A percentile compares a stretch with the other conserved stretches of the same genome.
Conservation (phyloP, 768 basidiomycete species). For the Cystofilobasidium macerans region DNA sequence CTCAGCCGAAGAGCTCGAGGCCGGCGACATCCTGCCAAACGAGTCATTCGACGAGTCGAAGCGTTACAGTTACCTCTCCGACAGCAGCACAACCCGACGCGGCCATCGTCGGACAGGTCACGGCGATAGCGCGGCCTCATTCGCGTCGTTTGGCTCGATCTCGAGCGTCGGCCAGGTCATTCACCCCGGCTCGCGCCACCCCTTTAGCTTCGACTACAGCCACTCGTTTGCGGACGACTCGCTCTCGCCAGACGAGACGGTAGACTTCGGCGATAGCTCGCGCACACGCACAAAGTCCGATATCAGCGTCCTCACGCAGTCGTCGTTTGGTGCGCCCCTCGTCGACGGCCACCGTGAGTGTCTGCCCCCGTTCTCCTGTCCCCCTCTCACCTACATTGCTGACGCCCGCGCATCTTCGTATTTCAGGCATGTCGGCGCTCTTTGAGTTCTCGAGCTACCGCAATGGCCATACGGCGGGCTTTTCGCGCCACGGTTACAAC, state of each 20-base stretch:
- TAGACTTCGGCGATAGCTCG: background rate
- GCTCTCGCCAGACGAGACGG: background rate
- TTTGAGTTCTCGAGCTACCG: constrained; percentile 11
- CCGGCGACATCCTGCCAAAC: constrained; percentile 3
- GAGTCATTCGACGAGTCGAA: constrained; percentile 1
- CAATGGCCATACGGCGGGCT: background rate
- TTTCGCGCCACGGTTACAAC: background rate
- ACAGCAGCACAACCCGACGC: constrained; percentile 6
- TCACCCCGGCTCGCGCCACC: constrained; percentile 5
- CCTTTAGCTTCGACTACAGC: constrained; percentile 13
- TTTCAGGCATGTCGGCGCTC: background rate
- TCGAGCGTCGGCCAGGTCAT: constrained; percentile 13
- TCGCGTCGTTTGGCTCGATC: constrained; percentile 13
- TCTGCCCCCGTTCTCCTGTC: background rate
- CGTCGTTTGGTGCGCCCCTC: constrained; percentile 11
- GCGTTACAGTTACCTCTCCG: constrained; percentile 11
- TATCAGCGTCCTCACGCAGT: constrained; percentile 12
- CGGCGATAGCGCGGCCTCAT: background rate
- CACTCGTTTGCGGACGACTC: background rate
- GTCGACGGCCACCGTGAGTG: background rate
- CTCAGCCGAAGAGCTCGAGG: background rate
- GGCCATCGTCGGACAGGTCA: constrained; percentile 1
- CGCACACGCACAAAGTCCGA: constrained; percentile 7
- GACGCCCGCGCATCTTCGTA: background rate
- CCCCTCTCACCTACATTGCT: background rate